A percentile compares a stretch with the other conserved stretches of the same genome.
Evolutionary conservation across 345 rosid species (phyloP).

Genomic region (Gossypium thurberi): DNA sequence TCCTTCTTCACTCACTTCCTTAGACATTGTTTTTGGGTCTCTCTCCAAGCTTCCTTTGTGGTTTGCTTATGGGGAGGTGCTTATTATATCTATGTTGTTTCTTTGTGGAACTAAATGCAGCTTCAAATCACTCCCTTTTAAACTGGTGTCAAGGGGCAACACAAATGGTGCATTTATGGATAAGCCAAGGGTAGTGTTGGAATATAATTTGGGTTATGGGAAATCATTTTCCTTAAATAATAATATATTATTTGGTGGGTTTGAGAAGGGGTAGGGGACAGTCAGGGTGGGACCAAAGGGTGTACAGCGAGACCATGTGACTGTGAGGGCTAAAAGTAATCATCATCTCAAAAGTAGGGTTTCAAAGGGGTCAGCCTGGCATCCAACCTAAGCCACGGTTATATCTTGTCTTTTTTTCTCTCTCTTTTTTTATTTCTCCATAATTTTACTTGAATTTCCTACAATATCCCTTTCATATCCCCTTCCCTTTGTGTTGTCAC

Average conservation of each 20-base stretch:
- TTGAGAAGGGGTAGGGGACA: neutral
- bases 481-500: neutral
- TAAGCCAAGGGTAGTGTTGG: conserved; percentile 43
- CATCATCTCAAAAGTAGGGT: conserved; percentile 26
- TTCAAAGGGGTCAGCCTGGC: conserved; percentile 29
- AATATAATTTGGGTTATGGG: conserved; percentile 8
- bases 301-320: conserved; percentile 60
- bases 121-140: neutral
- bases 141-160: conserved; percentile 6
- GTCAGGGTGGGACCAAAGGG: conserved; percentile 21
- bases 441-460: neutral
- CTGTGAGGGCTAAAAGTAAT: conserved; percentile 42
- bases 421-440: neutral
- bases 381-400: conserved; percentile 34
- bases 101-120: neutral
- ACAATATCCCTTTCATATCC: neutral
- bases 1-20: conserved; percentile 80
- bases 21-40: conserved; percentile 40
- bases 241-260: neutral
- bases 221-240: neutral
- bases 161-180: conserved; percentile 17
- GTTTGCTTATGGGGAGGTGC: neutral
- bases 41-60: neutral
- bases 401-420: conserved; percentile 29
- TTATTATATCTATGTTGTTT: neutral